Evolutionary conservation across 2,329 filamentous ascomycete genomes (phyloP).

Genomic region (Epichloe sylvatica): DNA sequence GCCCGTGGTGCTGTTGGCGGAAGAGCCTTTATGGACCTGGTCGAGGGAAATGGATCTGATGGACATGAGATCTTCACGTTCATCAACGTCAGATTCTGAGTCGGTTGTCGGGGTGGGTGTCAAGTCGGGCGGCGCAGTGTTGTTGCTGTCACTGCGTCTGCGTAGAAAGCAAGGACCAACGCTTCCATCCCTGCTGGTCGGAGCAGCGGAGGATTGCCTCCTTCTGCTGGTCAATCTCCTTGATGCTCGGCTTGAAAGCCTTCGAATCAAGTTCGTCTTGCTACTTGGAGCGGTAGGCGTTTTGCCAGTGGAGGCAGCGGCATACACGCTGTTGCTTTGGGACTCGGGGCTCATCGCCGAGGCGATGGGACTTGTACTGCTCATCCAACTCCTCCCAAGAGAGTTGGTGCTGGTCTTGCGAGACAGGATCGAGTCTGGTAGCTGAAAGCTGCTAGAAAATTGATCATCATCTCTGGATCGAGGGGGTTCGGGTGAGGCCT

Average conservation of each 20-base stretch:
- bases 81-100: constrained; percentile 44
- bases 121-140: constrained; percentile 43
- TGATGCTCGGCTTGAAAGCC: constrained; percentile 68
- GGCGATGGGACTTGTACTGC: constrained; percentile 42
- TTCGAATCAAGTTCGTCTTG: constrained; percentile 53
- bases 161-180: constrained; percentile 80
- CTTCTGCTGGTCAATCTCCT: constrained; percentile 52
- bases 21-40: constrained; percentile 31
- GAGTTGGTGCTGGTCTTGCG: constrained; percentile 47
- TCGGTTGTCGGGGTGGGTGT: constrained; percentile 26
- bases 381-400: constrained; percentile 45
- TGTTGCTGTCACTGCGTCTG: constrained; percentile 79
- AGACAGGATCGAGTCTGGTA: constrained; percentile 58
- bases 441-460: constrained; percentile 43
- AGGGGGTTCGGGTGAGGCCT: constrained; percentile 51
- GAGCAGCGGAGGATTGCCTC: constrained; percentile 62
- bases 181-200: constrained; percentile 71
- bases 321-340: constrained; percentile 9
- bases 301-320: not conserved
- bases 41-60: constrained; percentile 29
- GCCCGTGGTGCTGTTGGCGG: constrained; percentile 32
- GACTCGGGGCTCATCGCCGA: constrained; percentile 20
- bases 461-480: constrained; percentile 41
- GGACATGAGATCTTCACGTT: constrained; percentile 29
- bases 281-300: constrained; percentile 3